Conservation (phyloP, 2,329 filamentous ascomycete genomes). For the Pseudopithomyces chartarum region DNA sequence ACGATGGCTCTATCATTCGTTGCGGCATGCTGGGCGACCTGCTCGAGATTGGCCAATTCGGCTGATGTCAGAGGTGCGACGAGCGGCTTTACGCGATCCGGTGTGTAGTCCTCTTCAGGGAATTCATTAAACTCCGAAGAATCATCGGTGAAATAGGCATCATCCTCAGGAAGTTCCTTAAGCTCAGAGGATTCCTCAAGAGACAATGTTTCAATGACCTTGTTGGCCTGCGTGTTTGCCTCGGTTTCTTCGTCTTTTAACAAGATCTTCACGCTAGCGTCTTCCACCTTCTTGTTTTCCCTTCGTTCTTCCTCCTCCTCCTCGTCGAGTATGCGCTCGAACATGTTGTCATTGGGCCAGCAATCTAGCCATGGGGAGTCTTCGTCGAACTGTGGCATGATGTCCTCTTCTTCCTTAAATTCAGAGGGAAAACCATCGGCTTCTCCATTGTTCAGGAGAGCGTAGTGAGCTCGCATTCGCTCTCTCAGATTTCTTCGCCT, state of each 20-base stretch:
- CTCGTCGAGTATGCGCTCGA: background rate
- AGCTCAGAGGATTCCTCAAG: background rate
- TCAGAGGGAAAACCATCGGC: background rate
- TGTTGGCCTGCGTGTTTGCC: too few species aligned
- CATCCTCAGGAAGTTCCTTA: background rate
- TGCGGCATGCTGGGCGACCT: constrained; percentile 19
- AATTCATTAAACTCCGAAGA: background rate
- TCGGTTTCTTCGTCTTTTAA: too few species aligned
- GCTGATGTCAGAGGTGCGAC: constrained; percentile 21
- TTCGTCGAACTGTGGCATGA: background rate
- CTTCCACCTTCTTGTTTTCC: too few species aligned
- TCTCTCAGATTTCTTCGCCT: background rate
- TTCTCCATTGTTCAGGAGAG: background rate
- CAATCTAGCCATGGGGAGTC: background rate
- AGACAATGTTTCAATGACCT: too few species aligned
- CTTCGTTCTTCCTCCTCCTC: too few species aligned
- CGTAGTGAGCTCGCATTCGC: background rate
- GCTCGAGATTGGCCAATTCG: constrained; percentile 21
- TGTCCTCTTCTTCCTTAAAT: background rate
- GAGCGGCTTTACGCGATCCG: constrained; percentile 17
- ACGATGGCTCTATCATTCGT: constrained; percentile 16
- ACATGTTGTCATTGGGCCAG: background rate
- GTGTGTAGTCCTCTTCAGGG: background rate
- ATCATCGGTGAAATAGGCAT: too few species aligned
- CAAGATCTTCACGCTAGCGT: too few species aligned